Conservation (phyloP, 495 filamentous ascomycete genomes). For the Talaromyces thailandensis region DNA sequence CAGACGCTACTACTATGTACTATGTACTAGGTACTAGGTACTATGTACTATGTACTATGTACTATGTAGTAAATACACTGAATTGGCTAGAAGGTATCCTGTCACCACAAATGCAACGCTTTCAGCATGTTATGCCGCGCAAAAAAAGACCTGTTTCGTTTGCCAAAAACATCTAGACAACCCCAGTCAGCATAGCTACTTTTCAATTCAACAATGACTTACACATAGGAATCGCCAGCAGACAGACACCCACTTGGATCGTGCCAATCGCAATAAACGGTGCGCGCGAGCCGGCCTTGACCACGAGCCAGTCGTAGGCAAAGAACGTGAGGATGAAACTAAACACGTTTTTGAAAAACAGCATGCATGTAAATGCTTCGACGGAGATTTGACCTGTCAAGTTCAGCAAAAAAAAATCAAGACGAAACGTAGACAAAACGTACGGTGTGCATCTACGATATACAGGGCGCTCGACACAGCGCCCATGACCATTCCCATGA, state of each 20-base stretch:
- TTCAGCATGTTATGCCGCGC: constrained; percentile 62
- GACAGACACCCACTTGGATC: constrained; percentile 67
- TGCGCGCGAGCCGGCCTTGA: constrained; percentile 40
- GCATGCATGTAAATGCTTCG: constrained; percentile 82
- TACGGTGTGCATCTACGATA: constrained; percentile 88
- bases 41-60: no score
- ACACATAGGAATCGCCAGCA: constrained; percentile 74
- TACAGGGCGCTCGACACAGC: constrained; percentile 83
- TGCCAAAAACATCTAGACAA: constrained; percentile 65
- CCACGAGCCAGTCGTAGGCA: constrained; percentile 71
- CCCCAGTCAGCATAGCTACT: background rate
- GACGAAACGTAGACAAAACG: constrained; percentile 22
- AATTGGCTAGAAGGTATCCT: background rate
- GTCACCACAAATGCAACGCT: constrained; percentile 34
- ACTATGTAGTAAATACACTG: background rate
- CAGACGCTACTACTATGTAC: no score
- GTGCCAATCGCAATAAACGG: constrained; percentile 65
- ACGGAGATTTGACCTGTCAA: constrained; percentile 65
- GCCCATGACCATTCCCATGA: constrained; percentile 84
- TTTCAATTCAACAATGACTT: constrained; percentile 24
- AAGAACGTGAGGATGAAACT: constrained; percentile 76
- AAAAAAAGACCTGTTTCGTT: constrained; percentile 65
- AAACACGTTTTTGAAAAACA: constrained; percentile 93
- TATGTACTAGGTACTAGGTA: no score
- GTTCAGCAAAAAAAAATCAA: background rate